Conservation (phyloP, 2,329 filamentous ascomycete species). For the Penicillium sp. region DNA sequence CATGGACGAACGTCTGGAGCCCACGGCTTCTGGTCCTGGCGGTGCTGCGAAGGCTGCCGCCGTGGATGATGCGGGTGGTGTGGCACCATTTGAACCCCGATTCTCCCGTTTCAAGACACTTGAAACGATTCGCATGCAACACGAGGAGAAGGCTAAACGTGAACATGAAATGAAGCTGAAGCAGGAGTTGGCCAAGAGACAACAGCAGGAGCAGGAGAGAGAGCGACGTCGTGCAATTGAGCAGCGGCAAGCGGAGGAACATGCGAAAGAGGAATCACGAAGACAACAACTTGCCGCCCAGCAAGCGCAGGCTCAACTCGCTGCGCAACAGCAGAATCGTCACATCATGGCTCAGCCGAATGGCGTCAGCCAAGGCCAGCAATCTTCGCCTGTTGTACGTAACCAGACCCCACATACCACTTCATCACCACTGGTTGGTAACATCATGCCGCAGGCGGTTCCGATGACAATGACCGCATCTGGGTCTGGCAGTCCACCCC, state of each 20-base stretch:
- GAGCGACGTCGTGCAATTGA: constrained; percentile 48
- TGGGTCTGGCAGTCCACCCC: constrained; percentile 47
- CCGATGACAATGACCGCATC: constrained; percentile 48
- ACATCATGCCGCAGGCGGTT: constrained; percentile 41
- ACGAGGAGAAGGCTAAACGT: constrained; percentile 63
- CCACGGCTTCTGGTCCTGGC: constrained; percentile 57
- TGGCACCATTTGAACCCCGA: constrained; percentile 73
- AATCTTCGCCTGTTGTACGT: constrained; percentile 48
- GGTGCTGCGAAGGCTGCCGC: constrained; percentile 62
- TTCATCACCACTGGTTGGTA: constrained; percentile 46
- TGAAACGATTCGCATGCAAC: constrained; percentile 75
- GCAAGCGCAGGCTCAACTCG: constrained; percentile 46
- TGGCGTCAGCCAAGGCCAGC: constrained; percentile 41
- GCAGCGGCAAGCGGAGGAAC: constrained; percentile 46
- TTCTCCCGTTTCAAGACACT: constrained; percentile 93
- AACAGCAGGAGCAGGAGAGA: constrained; percentile 49
- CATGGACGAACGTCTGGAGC: constrained; percentile 76
- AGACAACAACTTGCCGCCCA: constrained; percentile 45
- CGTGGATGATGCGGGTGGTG: constrained; percentile 68
- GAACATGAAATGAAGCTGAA: constrained; percentile 49
- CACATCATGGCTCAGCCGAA: constrained; percentile 51
- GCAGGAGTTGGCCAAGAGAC: constrained; percentile 50
- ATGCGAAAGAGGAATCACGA: constrained; percentile 40
- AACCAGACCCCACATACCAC: constrained; percentile 47
- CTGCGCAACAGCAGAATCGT: constrained; percentile 49